Evolutionary conservation across 164 flowering plant genomes (phyloP).

Genomic region (Protea cynaroides): DNA sequence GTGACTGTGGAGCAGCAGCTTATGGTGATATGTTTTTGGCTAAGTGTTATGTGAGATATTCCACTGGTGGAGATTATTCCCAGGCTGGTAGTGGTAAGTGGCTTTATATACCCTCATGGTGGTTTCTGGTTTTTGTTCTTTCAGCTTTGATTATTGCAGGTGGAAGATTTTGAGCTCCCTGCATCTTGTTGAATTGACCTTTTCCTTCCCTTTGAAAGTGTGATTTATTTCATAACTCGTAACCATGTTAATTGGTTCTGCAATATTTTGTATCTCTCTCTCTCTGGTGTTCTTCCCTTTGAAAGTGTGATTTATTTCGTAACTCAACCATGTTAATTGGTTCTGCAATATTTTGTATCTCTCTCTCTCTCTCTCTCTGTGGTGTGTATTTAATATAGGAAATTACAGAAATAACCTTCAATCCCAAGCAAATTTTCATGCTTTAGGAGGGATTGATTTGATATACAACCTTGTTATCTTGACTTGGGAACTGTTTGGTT

Average conservation of each 20-base stretch:
- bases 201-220: neutral
- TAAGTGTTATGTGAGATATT: conserved; percentile 78
- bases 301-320: no score
- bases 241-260: neutral
- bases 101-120: conserved; percentile 16
- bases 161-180: neutral
- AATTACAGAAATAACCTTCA: conserved; percentile 8
- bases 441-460: neutral
- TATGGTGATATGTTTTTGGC: conserved; percentile 78
- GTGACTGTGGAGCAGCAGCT: conserved; percentile 51
- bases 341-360: neutral
- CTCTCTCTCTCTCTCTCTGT: neutral
- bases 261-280: neutral
- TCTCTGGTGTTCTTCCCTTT: neutral
- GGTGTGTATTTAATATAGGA: neutral
- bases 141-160: neutral
- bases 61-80: conserved; percentile 25
- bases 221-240: no score
- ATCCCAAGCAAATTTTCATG: neutral
- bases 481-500: neutral
- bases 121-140: conserved; percentile 15
- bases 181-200: neutral
- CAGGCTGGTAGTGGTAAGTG: conserved; percentile 39
- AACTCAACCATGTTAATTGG: neutral
- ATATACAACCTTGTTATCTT: neutral